Conservation (phyloP, 768 basidiomycete species). For the Boletus tylopilopsis region DNA sequence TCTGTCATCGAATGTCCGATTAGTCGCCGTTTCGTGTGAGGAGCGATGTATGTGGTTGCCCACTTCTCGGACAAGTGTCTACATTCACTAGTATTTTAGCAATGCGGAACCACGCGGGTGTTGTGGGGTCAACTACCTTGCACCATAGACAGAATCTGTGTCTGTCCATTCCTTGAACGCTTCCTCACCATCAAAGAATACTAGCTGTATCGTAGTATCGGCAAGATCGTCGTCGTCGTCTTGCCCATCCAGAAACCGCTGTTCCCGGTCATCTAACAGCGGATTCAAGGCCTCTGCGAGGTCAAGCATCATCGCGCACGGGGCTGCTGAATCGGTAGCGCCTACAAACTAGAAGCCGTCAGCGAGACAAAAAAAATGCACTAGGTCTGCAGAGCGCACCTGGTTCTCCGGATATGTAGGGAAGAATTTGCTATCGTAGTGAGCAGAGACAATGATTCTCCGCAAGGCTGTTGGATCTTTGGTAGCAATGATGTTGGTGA, state of each 20-base stretch:
- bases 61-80: slow-evolving; percentile 91
- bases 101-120: neutral
- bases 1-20: slow-evolving; percentile 54
- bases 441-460: slow-evolving; percentile 85
- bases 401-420: slow-evolving; percentile 66
- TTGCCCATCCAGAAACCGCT: slow-evolving; percentile 49
- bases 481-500: slow-evolving; percentile 92
- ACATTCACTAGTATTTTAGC: slow-evolving; percentile 1
- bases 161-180: slow-evolving; percentile 89
- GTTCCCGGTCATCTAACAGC: slow-evolving; percentile 57
- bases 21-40: slow-evolving; percentile 57
- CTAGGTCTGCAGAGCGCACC: slow-evolving; percentile 38
- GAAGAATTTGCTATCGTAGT: slow-evolving; percentile 92
- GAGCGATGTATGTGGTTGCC: slow-evolving; percentile 62
- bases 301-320: slow-evolving; percentile 93
- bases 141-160: slow-evolving; percentile 92
- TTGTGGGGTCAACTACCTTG: slow-evolving; percentile 49
- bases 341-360: slow-evolving; percentile 73
- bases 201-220: slow-evolving; percentile 83
- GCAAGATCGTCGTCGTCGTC: slow-evolving; percentile 75
- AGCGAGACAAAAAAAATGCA: slow-evolving; percentile 5
- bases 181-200: slow-evolving; percentile 98
- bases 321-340: slow-evolving; percentile 94
- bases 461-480: slow-evolving; percentile 84
- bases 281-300: slow-evolving; percentile 80